Conservation (phyloP, 352 stramenopile genomes). For the Achlya hypogyna region DNA sequence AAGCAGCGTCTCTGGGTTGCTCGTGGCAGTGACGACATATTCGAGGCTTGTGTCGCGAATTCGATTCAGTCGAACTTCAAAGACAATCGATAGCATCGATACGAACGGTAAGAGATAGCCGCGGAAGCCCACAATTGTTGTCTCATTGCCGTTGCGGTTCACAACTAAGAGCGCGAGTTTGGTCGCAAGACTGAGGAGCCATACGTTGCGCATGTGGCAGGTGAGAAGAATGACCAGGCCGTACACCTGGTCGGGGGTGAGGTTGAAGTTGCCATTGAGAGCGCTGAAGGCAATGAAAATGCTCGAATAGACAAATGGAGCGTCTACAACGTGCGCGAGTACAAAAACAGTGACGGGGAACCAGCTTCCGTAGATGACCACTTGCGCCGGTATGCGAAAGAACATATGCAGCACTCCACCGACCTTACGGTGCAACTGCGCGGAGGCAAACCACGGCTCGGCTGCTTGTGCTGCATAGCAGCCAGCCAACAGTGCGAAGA, state of each 20-base stretch:
- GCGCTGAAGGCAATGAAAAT: neutral
- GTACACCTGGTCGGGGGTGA: neutral
- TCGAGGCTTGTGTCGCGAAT: neutral
- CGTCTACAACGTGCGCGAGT: neutral
- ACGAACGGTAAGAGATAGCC: neutral
- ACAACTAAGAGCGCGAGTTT: too few relatives aligned
- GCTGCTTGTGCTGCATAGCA: neutral
- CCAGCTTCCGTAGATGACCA: slow-evolving; percentile 10
- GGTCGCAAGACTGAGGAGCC: neutral
- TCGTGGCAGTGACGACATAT: neutral
- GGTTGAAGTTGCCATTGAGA: neutral
- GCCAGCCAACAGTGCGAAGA: neutral
- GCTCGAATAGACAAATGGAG: neutral
- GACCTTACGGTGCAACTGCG: neutral
- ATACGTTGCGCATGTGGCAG: slow-evolving; percentile 4
- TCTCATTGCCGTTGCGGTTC: too few relatives aligned
- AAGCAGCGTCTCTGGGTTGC: neutral
- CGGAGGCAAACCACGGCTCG: neutral
- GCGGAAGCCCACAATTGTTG: neutral
- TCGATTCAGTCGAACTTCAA: neutral
- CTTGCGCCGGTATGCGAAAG: neutral
- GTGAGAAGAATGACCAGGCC: neutral
- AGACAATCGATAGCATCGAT: neutral
- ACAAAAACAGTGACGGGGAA: neutral
- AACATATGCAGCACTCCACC: neutral